Evolutionary conservation across 106 monocot species (phyloP).

Genomic region (Gastrodia elata): DNA sequence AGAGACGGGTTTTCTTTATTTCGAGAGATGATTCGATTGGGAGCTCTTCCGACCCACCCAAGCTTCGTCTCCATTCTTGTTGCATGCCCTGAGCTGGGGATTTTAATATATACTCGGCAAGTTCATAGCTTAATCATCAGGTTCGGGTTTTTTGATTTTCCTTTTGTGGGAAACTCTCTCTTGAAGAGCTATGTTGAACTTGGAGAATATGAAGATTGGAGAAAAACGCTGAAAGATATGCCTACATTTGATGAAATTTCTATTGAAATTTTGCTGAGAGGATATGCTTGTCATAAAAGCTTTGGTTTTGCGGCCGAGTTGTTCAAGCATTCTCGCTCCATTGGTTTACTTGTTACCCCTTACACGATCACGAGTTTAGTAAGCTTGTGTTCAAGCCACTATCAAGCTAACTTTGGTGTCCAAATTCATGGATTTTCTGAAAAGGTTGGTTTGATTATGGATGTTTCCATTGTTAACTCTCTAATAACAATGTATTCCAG

Average conservation of each 20-base stretch:
- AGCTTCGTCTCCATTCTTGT: constrained; percentile 22
- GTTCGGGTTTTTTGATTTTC: constrained; percentile 20
- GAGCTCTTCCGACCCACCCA: constrained; percentile 23
- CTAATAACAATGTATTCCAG: constrained; percentile 30
- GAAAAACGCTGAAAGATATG: constrained; percentile 17
- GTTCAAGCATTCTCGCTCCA: constrained; percentile 8
- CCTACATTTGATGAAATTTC: constrained; percentile 21
- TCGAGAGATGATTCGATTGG: constrained; percentile 14
- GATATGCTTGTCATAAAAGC: constrained; percentile 12
- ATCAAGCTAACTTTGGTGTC: constrained; percentile 5
- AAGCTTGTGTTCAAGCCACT: constrained; percentile 19
- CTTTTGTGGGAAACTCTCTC: constrained; percentile 31
- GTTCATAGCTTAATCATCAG: constrained; percentile 25
- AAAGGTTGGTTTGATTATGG: constrained; percentile 19
- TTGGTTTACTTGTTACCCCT: constrained; percentile 4
- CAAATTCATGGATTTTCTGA: constrained; percentile 28
- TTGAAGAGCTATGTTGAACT: constrained; percentile 20
- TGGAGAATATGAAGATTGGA: constrained; percentile 14
- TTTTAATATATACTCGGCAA: constrained; percentile 4
- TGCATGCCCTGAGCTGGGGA: constrained; percentile 19
- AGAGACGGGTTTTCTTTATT: constrained; percentile 16
- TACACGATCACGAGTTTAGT: constrained; percentile 18
- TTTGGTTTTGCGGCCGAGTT: constrained; percentile 19
- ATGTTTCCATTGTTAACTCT: constrained; percentile 31
- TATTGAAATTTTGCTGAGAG: constrained; percentile 25